Evolutionary conservation across 306 rosid species (phyloP), one percentile per base, ranked within the genome.

Genomic region (Heteromeles arbutifolia): DNA sequence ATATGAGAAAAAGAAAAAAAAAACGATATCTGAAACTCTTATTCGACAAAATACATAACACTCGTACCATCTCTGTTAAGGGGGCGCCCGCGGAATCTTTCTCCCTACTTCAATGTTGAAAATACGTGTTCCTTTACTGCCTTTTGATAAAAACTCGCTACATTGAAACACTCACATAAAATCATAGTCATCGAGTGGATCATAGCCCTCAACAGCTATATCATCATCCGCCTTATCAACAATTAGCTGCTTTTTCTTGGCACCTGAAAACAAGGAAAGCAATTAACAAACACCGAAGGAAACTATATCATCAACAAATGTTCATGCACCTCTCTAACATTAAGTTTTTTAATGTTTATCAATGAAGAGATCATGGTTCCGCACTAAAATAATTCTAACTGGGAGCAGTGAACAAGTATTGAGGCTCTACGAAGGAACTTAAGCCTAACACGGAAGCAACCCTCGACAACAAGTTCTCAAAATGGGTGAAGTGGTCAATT

Each of bases 171-270:
- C 82, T 91, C 88, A 92, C 98, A 94, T 95, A 84, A 92, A 95
- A 81, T 95, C 97, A 75, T 74, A 88, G 25, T 95, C 99, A 79
- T 92, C 99, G 11, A 92, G 41, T 66, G 66, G 93, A 80, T 88
- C 96, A 70, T 89, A 89, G 37, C 76, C 37, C 65, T 77, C 82
- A 18, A 74, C 78, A 76, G 82, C 85, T 74, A 88, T 69, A 75
- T 95, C 98, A 26, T 95, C 99, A 67, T 90, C 97, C 24, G 96
- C 86, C 72, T 88, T 90, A 62, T 87, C 98, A 8, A 95, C 96
- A 80, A 64, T 90, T 44, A 95, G 95, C 81, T 92, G 99, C 85
- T 89, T 90, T 84, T 92, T 95, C 92, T 86, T 95, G 43, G 84
- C 86, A 76, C 92, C 99, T 92, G 87, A 70, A 50, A 69, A 64